Conservation (phyloP, 495 filamentous ascomycete species). For the Parathielavia hyrcaniae region DNA sequence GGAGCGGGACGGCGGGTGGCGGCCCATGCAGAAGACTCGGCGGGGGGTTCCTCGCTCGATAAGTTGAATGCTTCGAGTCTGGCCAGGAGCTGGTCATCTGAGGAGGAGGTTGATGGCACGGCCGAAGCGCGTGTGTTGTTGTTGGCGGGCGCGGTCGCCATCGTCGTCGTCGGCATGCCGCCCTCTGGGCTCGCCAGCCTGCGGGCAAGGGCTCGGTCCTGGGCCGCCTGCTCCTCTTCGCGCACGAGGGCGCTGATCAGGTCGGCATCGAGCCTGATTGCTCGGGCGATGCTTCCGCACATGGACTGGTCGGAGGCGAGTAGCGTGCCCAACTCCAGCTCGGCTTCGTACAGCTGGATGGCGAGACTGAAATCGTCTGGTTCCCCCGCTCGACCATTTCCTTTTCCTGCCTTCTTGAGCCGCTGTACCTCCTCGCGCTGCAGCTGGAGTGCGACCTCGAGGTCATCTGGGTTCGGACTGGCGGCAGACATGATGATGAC, state of each 20-base stretch:
- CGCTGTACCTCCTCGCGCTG: conserved; percentile 32
- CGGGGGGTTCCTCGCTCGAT: neutral
- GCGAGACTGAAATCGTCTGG: conserved; percentile 25
- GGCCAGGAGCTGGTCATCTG: neutral
- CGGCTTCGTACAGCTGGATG: conserved; percentile 23
- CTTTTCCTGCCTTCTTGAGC: conserved; percentile 23
- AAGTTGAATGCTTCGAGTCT: neutral
- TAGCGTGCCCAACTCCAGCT: conserved; percentile 23
- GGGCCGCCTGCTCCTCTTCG: conserved; percentile 24
- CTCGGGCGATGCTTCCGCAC: conserved; percentile 31
- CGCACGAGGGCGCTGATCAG: conserved; percentile 15
- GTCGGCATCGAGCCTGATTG: conserved; percentile 27
- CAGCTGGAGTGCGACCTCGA: conserved; percentile 21
- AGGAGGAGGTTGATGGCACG: neutral
- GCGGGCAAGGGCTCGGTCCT: conserved; percentile 24
- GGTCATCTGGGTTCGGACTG: too few relatives aligned
- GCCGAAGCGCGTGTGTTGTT: neutral
- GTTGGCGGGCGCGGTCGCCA: neutral
- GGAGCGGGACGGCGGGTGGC: conserved; percentile 2
- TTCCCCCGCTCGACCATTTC: conserved; percentile 30
- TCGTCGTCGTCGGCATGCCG: neutral
- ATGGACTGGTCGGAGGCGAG: conserved; percentile 30
- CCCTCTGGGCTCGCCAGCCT: neutral
- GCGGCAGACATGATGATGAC: too few relatives aligned
- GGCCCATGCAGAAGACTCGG: conserved; percentile 12